These are phyloP conservation scores for Coemansia sp. DNA, from an alignment of 192 early-diverging fungal genomes.

Conservation along the genomic window DNA sequence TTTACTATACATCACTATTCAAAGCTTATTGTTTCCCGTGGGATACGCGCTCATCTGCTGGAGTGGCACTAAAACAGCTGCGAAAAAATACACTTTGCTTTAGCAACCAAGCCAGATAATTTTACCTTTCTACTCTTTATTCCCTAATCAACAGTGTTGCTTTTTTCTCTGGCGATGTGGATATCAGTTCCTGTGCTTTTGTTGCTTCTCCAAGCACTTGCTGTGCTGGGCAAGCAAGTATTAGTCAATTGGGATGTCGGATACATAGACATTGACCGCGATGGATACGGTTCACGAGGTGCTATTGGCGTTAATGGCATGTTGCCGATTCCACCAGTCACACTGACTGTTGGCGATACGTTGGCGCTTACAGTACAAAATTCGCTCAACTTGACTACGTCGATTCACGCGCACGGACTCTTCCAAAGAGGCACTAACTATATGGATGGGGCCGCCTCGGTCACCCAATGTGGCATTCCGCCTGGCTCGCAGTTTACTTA, in stretches of 20 bases:
- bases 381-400: slow-evolving; percentile 60
- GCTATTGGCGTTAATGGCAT: slow-evolving; percentile 66
- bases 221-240: slow-evolving; percentile 6
- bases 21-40: not conserved
- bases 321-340: slow-evolving; percentile 57
- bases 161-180: not conserved
- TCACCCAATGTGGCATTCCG: slow-evolving; percentile 77
- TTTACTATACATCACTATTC: not conserved
- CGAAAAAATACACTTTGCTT: not conserved
- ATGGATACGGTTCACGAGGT: slow-evolving; percentile 60
- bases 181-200: not conserved
- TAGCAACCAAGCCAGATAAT: not conserved
- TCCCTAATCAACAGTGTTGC: not conserved
- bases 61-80: not conserved
- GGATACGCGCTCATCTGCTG: not conserved
- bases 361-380: slow-evolving; percentile 50
- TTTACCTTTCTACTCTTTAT: not conserved
- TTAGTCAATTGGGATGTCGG: slow-evolving; percentile 65
- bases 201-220: not conserved
- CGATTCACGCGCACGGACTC: slow-evolving; percentile 75
- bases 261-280: slow-evolving; percentile 64
- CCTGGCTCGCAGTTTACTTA: slow-evolving; percentile 65
- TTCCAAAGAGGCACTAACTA: slow-evolving; percentile 69
- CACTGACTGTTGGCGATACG: slow-evolving; percentile 17
- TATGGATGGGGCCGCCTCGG: slow-evolving; percentile 66